Base-by-base conservation (phyloP, 2,329 filamentous ascomycete species). In the Ceratocystis ficicola region DNA sequence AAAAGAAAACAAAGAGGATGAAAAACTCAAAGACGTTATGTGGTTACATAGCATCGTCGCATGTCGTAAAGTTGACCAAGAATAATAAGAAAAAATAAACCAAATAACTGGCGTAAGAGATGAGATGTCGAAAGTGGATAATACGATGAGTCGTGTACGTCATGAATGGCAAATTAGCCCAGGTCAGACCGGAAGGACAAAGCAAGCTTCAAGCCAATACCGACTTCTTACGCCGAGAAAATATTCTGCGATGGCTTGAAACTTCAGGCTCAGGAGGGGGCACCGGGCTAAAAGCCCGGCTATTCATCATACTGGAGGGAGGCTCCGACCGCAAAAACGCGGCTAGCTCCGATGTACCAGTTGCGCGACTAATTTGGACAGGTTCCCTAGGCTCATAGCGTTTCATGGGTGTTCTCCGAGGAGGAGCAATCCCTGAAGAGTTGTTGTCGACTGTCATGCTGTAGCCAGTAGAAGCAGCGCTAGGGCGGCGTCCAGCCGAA, bases 281-380 rank as follows among this genome's bases (percentile, higher is more conserved):
- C 17, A 25, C 15, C 12, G 66, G 22, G 2, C 20, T 50, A 44
- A 50, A 57, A 20, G 55, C 20, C 8, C 48, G 17, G 20, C 20
- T 57, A 5, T 30, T 50, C 64, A 63, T 64, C 50, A 63, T 66
- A 12, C 52, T 32, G 5, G 66, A 7, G 41, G 86, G 85, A 2
- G 88, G 87, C 44, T 80, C 85, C 15, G 86, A 84, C 64, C 81
- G 83, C 41, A 94, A 76, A 73, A 93, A 93, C 63, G 85, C 83
- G 0, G 89, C 88, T 57, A 93, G 75, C 63, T 90, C 88, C 20
- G 82, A 81, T 1, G 86, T 90, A 59, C 76, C 74, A n/a, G 75
- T 88, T 55, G 73, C 74, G n/a, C 74, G 75, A 5, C 73, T 74
- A 2, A 73, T 69, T n/a, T 73, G 72, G 44, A 76, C 74, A 2